These are phyloP conservation scores for Angomonas deanei DNA, from an alignment of 208 protist genomes.

Conservation along the genomic window DNA sequence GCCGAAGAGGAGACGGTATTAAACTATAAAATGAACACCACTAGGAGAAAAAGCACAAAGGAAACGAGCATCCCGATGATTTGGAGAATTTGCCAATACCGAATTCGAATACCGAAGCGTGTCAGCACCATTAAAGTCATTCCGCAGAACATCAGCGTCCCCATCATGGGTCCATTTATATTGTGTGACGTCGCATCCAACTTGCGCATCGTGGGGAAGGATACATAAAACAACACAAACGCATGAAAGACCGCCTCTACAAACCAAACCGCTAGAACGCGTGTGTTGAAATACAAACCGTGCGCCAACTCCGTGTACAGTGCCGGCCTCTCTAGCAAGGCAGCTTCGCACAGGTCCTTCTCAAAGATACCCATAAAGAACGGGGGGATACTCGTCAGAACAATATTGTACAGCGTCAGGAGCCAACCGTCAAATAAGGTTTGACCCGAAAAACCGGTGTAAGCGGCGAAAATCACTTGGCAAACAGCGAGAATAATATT, in stretches of 20 bases:
- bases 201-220: conserved; percentile 41
- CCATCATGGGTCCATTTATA: conserved; percentile 41
- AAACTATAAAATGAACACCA: conserved; percentile 57
- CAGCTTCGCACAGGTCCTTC: conserved; percentile 83
- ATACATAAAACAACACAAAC: conserved; percentile 54
- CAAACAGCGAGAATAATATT: conserved; percentile 90
- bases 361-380: conserved; percentile 91
- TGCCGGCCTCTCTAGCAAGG: conserved; percentile 47
- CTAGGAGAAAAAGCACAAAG: conserved; percentile 29
- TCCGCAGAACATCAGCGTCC: conserved; percentile 66
- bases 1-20: conserved; percentile 43
- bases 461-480: conserved; percentile 90
- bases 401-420: conserved; percentile 84
- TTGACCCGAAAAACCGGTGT: conserved; percentile 86
- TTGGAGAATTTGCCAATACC: conserved; percentile 78
- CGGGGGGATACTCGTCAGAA: conserved; percentile 83
- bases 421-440: conserved; percentile 89
- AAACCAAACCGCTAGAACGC: conserved; percentile 47
- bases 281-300: conserved; percentile 74
- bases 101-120: conserved; percentile 56
- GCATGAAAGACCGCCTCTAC: conserved; percentile 49
- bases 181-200: conserved; percentile 22
- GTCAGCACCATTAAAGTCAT: conserved; percentile 62
- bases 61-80: conserved; percentile 50
- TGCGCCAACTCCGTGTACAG: conserved; percentile 67